A percentile compares a stretch with the other conserved stretches of the same genome.
phyloP scores from a whole-genome alignment of 371 early-diverging fungal genomes.

The Gilbertella persicaria region DNA sequence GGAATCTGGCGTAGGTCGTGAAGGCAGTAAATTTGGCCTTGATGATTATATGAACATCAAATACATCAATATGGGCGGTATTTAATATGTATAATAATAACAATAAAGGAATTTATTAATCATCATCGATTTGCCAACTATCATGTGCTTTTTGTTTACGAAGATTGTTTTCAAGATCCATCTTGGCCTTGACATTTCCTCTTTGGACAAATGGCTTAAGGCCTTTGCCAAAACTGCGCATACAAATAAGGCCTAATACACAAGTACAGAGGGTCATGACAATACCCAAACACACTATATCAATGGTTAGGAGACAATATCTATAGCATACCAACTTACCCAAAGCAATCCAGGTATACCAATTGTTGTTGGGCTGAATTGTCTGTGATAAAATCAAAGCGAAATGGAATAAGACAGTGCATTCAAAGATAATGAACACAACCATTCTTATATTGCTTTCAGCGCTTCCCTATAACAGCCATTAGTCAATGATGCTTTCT shows the following conservation, averaged over 20 bases:
- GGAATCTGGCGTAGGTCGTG: conserved; percentile 79
- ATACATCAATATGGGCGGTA: conserved; percentile 48
- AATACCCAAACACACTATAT: conserved; percentile 33
- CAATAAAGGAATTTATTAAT: no score
- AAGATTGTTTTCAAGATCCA: conserved; percentile 1
- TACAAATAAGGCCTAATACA: conserved; percentile 32
- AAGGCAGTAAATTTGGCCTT: conserved; percentile 73
- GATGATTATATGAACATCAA: conserved; percentile 68
- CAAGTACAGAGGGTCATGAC: conserved; percentile 20
- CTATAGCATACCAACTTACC: conserved; percentile 24
- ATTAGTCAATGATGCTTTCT: not conserved
- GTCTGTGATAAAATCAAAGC: conserved; percentile 40
- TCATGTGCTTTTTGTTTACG: conserved; percentile 22
- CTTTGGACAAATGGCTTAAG: conserved; percentile 39
- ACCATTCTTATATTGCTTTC: conserved; percentile 45
- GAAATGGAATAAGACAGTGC: conserved; percentile 40
- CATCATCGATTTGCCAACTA: conserved; percentile 33
- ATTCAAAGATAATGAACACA: conserved; percentile 41
- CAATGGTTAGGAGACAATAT: not conserved
- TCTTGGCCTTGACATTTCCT: not conserved
- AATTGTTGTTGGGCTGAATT: conserved; percentile 41
- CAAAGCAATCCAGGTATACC: conserved; percentile 52
- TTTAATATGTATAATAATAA: no score
- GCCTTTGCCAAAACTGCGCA: conserved; percentile 43
- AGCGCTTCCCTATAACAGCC: conserved; percentile 29